Evolutionary conservation across 106 monocot species (phyloP), one percentile per base, ranked within the genome.

Genomic region (Chionographis japonica): DNA sequence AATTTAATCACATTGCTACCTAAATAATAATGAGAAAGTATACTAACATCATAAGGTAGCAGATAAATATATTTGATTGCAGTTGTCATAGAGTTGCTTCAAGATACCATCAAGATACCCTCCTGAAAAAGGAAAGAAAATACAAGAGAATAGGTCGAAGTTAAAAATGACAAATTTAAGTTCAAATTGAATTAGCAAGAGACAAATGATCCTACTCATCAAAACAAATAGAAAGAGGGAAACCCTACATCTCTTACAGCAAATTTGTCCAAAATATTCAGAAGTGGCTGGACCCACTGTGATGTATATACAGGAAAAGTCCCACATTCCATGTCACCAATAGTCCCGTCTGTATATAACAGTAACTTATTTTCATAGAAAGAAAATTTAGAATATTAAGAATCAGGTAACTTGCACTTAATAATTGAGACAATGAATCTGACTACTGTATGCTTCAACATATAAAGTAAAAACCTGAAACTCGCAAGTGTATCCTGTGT

Each of bases 271-370:
- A 83, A 65, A 63, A 67, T 39, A 71, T 75, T 68, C 4, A 90
- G 36, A 12, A 50, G 54, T 55, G 94, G 94, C 56, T 83, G 72
- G 58, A 94, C 27, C 94, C 94, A 94, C 58, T 80, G 71, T 46
- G 81, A 79, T 56, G 74, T 81, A 75, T 86, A 86, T 11, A 61
- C 65, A 16, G 77, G 72, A 52, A 58, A 37, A 8, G 13, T 65
- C 65, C 54, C 69, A 59, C 74, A 41, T 67, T 62, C 56, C 15
- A 12, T 41, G 7, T 71, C 69, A 60, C 54, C 49, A 41, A 41
- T 42, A 71, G 37, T 50, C 38, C 68, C 78, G 61, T 82, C 87
- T 87, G 67, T 53, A 72, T 60, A 43, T 60, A 41, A 37, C 11
- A 41, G 7, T 36, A n/a, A 36, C 51, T 11, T n/a, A 27, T 11